These are phyloP conservation scores for Aurantiochytrium sp. DNA, from an alignment of 108 stramenopile species.

Conservation along the genomic window DNA sequence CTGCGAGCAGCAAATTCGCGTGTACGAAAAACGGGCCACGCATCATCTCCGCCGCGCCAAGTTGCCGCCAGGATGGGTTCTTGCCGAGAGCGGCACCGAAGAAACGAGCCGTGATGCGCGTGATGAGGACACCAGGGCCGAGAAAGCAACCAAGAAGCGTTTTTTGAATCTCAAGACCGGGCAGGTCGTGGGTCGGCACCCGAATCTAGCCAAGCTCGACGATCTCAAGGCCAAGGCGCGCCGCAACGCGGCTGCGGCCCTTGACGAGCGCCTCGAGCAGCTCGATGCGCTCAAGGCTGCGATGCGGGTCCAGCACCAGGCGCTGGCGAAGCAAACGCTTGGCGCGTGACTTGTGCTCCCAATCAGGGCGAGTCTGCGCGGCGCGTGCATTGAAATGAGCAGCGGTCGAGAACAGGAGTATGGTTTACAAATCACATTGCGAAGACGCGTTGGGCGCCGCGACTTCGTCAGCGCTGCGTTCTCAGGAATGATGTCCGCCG, in stretches of 20 bases:
- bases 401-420: too few species aligned
- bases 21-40: neutral
- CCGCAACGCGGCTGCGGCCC: neutral
- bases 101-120: neutral
- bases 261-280: neutral
- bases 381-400: too few species aligned
- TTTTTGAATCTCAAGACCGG: neutral
- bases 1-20: neutral
- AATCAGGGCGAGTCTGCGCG: too few species aligned
- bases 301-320: neutral
- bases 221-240: neutral
- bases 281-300: neutral
- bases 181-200: neutral
- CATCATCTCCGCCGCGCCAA: neutral
- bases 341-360: too few species aligned
- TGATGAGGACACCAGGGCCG: neutral
- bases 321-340: neutral
- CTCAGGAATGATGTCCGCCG: neutral
- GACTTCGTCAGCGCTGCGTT: too few species aligned
- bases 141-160: neutral
- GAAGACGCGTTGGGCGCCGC: too few species aligned
- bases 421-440: too few species aligned
- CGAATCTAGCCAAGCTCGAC: neutral
- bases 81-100: neutral
- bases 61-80: conserved; percentile 17